Evolutionary conservation across 2,329 filamentous ascomycete species (phyloP).

Genomic region (Elsinoe australis): DNA sequence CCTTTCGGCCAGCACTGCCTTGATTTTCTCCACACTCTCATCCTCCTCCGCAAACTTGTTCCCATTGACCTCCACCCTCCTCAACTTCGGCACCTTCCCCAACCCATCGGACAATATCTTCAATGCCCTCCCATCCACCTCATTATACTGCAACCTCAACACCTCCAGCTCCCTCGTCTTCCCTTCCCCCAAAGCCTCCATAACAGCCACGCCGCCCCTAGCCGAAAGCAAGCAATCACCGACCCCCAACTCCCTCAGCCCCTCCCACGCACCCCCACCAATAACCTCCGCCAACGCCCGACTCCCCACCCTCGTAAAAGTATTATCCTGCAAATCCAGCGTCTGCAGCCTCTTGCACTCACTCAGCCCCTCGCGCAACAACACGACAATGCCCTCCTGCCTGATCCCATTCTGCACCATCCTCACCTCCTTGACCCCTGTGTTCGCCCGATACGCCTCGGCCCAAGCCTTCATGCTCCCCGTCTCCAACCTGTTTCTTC

Average conservation of each 20-base stretch:
- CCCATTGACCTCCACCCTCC: slow-evolving; percentile 86
- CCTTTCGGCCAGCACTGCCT: slow-evolving; percentile 53
- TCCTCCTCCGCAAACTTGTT: slow-evolving; percentile 93
- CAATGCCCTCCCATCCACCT: slow-evolving; percentile 72
- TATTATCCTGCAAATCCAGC: slow-evolving; percentile 94
- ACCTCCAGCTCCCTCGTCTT: slow-evolving; percentile 72
- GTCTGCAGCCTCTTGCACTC: slow-evolving; percentile 62
- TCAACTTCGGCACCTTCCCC: slow-evolving; percentile 60
- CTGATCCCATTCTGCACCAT: slow-evolving; percentile 99
- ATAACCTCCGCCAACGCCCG: slow-evolving; percentile 69
- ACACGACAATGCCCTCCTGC: slow-evolving; percentile 77
- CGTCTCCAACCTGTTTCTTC: slow-evolving; percentile 89
- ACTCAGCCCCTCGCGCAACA: slow-evolving; percentile 71
- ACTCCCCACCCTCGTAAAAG: slow-evolving; percentile 76
- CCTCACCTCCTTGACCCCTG: slow-evolving; percentile 73
- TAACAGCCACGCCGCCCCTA: slow-evolving; percentile 68
- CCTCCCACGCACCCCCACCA: slow-evolving; percentile 54
- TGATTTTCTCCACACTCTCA: slow-evolving; percentile 58
- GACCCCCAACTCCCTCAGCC: slow-evolving; percentile 74
- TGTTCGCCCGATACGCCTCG: slow-evolving; percentile 72
- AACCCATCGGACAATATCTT: slow-evolving; percentile 51
- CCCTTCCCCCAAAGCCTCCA: slow-evolving; percentile 63
- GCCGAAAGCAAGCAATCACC: slow-evolving; percentile 79
- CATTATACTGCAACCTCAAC: slow-evolving; percentile 85
- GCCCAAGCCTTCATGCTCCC: slow-evolving; percentile 96